phyloP scores from a whole-genome alignment of 176 grass and related monocot genomes.

The Areca catechu region DNA sequence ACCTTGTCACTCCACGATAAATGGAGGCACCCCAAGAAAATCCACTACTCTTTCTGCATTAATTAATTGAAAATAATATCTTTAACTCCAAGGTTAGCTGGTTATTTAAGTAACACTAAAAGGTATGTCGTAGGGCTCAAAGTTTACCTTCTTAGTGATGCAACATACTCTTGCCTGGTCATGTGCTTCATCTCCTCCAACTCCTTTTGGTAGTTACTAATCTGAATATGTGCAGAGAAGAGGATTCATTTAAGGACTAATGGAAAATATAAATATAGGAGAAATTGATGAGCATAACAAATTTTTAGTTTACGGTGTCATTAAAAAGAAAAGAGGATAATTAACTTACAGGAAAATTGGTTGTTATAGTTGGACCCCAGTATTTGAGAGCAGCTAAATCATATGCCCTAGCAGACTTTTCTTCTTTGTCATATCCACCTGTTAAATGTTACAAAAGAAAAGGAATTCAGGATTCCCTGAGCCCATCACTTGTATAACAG shows the following conservation, averaged over 20 bases:
- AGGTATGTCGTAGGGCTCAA: background rate
- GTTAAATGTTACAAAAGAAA: background rate
- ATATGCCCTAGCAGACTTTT: slow-evolving; percentile 93
- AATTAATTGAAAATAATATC: background rate
- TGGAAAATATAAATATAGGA: too few relatives aligned
- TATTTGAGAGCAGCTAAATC: slow-evolving; percentile 99
- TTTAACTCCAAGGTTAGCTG: too few relatives aligned
- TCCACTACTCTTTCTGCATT: slow-evolving; percentile 64
- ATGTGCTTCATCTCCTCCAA: slow-evolving; percentile 84
- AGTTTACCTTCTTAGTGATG: slow-evolving; percentile 55
- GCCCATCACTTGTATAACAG: too few relatives aligned
- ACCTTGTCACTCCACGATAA: slow-evolving; percentile 83
- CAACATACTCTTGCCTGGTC: slow-evolving; percentile 75
- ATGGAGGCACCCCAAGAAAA: slow-evolving; percentile 77
- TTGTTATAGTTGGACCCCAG: slow-evolving; percentile 83
- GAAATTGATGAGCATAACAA: too few relatives aligned
- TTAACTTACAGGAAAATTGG: slow-evolving; percentile 75
- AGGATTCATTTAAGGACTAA: background rate
- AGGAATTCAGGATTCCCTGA: too few relatives aligned
- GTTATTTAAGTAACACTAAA: too few relatives aligned
- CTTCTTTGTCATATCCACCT: slow-evolving; percentile 99
- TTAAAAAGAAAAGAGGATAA: background rate
- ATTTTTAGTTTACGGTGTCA: too few relatives aligned
- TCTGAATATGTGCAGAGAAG: slow-evolving; percentile 31
- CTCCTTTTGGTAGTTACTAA: slow-evolving; percentile 62